Evolutionary conservation across 2,329 filamentous ascomycete genomes (phyloP).

Genomic region (Didymella glomerata): DNA sequence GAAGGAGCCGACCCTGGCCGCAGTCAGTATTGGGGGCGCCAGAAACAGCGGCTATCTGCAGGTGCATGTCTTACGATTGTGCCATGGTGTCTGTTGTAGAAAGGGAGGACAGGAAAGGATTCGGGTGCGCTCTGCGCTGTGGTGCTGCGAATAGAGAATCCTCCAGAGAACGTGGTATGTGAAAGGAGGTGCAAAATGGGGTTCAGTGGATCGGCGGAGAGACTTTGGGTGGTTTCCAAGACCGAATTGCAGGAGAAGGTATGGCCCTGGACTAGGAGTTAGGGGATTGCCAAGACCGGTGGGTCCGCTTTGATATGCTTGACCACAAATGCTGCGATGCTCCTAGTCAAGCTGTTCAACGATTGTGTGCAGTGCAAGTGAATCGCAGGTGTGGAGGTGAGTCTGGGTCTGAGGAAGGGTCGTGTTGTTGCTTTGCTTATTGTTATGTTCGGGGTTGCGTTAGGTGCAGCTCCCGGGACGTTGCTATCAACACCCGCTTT

Average conservation of each 20-base stretch:
- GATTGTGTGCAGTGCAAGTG: conserved; percentile 1
- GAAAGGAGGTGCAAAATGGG: conserved; percentile 11
- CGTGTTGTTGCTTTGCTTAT: conserved; percentile 14
- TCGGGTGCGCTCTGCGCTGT: conserved; percentile 24
- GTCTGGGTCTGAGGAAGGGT: neutral
- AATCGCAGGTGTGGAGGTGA: neutral
- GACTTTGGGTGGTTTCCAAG: conserved; percentile 16
- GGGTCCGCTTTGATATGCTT: conserved; percentile 24
- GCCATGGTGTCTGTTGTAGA: conserved; percentile 39
- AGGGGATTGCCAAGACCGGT: conserved; percentile 20
- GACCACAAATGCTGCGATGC: conserved; percentile 9
- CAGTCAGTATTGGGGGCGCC: conserved; percentile 34
- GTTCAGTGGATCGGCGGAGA: conserved; percentile 8
- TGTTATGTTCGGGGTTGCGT: conserved; percentile 15
- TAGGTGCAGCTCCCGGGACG: conserved; percentile 17
- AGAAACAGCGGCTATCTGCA: conserved; percentile 1
- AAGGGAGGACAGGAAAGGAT: conserved; percentile 16
- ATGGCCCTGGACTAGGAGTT: conserved; percentile 19
- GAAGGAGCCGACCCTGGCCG: conserved; percentile 55
- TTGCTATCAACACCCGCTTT: conserved; percentile 19
- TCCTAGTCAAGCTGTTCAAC: neutral
- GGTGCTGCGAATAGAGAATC: conserved; percentile 5
- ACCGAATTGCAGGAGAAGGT: conserved; percentile 24
- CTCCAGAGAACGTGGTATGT: conserved; percentile 14
- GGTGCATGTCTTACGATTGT: conserved; percentile 42